Percentiles rank a stretch among this genome's conserved stretches.
phyloP scores from a whole-genome alignment of 306 rosid genomes.

The Inga oerstediana region DNA sequence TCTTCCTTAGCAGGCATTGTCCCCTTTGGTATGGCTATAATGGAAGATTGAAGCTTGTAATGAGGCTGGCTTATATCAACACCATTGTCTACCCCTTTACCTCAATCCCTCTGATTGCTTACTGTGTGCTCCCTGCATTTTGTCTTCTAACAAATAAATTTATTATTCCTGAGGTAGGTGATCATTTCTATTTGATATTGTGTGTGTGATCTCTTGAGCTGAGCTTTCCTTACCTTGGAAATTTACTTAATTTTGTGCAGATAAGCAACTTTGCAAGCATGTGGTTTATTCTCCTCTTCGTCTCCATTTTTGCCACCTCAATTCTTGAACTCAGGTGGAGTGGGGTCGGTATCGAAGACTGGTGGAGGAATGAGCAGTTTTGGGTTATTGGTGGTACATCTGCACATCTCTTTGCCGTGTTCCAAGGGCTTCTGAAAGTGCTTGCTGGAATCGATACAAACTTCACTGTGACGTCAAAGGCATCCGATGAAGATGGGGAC shows the following conservation, averaged over 20 bases:
- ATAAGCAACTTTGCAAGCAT: conserved; percentile 99
- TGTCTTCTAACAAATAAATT: conserved; percentile 96
- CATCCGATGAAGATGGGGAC: conserved; percentile 89
- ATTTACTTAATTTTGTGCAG: conserved; percentile 49
- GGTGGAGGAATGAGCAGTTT: conserved; percentile 99
- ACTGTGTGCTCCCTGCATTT: conserved; percentile 93
- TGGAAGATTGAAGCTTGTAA: conserved; percentile 75
- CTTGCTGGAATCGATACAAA: conserved; percentile 95
- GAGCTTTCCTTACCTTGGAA: conserved; percentile 1
- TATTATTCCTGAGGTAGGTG: conserved; percentile 93
- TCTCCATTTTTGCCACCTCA: conserved; percentile 87
- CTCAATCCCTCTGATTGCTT: conserved; percentile 86
- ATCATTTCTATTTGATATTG: conserved; percentile 19
- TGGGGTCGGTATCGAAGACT: conserved; percentile 96
- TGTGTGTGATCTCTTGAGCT: neutral
- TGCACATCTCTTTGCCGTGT: conserved; percentile 95
- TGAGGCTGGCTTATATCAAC: conserved; percentile 92
- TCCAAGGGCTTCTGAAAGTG: conserved; percentile 95
- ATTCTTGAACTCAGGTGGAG: conserved; percentile 99
- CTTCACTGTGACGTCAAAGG: conserved; percentile 92
- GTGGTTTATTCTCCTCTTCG: conserved; percentile 98
- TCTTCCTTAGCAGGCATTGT: conserved; percentile 97
- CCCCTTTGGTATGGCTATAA: conserved; percentile 99
- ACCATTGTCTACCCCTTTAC: conserved; percentile 96
- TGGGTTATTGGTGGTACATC: conserved; percentile 99